These are phyloP conservation scores for Aspergillus pseudotamarii DNA, from an alignment of 2,329 filamentous ascomycete species.

Conservation along the genomic window DNA sequence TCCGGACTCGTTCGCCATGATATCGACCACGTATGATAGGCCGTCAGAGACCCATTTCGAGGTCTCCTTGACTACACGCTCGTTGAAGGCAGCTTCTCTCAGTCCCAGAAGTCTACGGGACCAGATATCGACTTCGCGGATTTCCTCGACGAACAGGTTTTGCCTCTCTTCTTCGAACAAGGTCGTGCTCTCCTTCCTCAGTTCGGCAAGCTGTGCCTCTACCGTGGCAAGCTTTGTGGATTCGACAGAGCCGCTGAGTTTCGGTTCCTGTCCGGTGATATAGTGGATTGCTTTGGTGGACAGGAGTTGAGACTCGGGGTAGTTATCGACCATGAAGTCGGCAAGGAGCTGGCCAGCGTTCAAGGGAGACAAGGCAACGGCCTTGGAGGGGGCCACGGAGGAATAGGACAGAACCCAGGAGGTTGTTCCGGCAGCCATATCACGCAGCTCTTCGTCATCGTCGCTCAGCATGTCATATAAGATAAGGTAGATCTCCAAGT, in stretches of 20 bases:
- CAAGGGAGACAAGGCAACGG: slow-evolving; percentile 49
- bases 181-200: slow-evolving; percentile 42
- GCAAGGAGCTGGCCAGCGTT: slow-evolving; percentile 49
- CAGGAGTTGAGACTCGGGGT: slow-evolving; percentile 36
- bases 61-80: slow-evolving; percentile 24
- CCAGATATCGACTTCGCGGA: slow-evolving; percentile 75
- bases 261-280: slow-evolving; percentile 36
- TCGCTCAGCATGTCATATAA: slow-evolving; percentile 81
- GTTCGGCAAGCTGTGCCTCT: slow-evolving; percentile 33
- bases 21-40: slow-evolving; percentile 31
- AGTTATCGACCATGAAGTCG: slow-evolving; percentile 38
- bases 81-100: slow-evolving; percentile 24
- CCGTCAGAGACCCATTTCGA: slow-evolving; percentile 38
- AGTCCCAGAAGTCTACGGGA: slow-evolving; percentile 50
- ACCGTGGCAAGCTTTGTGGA: slow-evolving; percentile 25
- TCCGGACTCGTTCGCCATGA: slow-evolving; percentile 33
- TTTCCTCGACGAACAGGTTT: slow-evolving; percentile 88
- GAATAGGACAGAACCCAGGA: slow-evolving; percentile 42
- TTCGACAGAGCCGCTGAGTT: slow-evolving; percentile 25
- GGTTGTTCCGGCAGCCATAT: slow-evolving; percentile 55
- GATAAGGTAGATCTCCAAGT: slow-evolving; percentile 63
- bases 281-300: slow-evolving; percentile 41
- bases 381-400: slow-evolving; percentile 28
- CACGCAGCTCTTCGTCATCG: slow-evolving; percentile 87
- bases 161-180: slow-evolving; percentile 90